Percentiles rank a stretch among this genome's conserved stretches.
phyloP scores from a whole-genome alignment of 495 filamentous ascomycete species.

The Pseudevernia furfuracea region DNA sequence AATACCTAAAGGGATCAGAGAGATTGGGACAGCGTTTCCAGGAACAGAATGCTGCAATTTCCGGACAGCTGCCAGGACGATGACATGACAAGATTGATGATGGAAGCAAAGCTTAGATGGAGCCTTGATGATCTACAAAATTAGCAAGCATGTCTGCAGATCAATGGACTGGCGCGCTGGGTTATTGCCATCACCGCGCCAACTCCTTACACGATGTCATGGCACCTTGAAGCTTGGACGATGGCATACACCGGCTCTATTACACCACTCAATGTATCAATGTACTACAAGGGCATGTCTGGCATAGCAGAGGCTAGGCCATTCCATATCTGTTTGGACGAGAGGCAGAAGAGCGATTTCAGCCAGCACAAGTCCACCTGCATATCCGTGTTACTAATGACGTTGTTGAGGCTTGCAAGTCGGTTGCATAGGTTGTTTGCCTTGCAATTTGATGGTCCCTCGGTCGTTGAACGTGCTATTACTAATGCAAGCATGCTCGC shows the following conservation, averaged over 20 bases:
- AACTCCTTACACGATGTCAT: background rate
- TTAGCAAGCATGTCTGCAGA: background rate
- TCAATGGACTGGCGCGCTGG: background rate
- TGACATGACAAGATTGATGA: constrained; percentile 17
- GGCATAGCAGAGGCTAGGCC: background rate
- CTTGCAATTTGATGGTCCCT: background rate
- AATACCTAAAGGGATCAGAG: constrained; percentile 81
- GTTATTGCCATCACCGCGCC: background rate
- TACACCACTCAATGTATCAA: background rate
- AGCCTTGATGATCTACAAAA: background rate
- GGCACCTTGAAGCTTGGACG: background rate
- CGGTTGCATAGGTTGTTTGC: background rate
- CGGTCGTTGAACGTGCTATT: no score
- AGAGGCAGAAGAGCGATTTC: background rate
- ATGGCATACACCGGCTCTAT: background rate
- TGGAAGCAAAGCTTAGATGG: background rate
- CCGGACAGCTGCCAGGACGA: constrained; percentile 46
- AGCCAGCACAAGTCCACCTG: background rate
- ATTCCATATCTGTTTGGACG: background rate
- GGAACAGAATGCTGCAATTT: constrained; percentile 80
- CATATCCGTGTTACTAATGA: background rate
- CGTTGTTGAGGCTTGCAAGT: background rate
- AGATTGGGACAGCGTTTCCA: constrained; percentile 85
- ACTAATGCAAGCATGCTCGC: background rate
- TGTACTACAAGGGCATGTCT: background rate